Percentiles rank a stretch among this genome's conserved stretches.
Evolutionary conservation across 2,329 filamentous ascomycete species (phyloP).

Genomic region (Colletotrichum sp.): DNA sequence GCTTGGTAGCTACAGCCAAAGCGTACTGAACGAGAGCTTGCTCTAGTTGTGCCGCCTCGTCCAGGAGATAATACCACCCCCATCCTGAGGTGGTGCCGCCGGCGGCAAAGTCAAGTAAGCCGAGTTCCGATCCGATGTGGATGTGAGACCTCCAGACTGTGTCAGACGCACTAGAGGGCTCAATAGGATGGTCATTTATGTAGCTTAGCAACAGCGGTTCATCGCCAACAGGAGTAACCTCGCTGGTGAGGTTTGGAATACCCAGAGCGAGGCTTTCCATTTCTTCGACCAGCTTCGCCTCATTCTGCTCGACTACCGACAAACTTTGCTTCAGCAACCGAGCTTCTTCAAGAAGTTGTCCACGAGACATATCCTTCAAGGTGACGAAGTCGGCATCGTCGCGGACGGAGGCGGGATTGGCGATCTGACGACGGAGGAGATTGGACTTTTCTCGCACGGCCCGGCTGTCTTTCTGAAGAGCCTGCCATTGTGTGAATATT

Average conservation of each 20-base stretch:
- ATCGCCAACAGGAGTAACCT: slow-evolving; percentile 73
- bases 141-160: slow-evolving; percentile 77
- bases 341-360: slow-evolving; percentile 67
- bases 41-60: slow-evolving; percentile 91
- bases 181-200: slow-evolving; percentile 74
- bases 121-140: slow-evolving; percentile 84
- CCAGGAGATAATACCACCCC: slow-evolving; percentile 98
- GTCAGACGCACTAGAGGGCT: slow-evolving; percentile 35
- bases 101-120: slow-evolving; percentile 86
- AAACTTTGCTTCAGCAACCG: slow-evolving; percentile 69
- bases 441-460: slow-evolving; percentile 71
- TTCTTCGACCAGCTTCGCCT: slow-evolving; percentile 64
- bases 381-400: slow-evolving; percentile 43
- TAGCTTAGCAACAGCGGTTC: slow-evolving; percentile 72
- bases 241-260: slow-evolving; percentile 85
- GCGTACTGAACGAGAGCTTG: slow-evolving; percentile 92
- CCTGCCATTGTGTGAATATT: slow-evolving; percentile 63
- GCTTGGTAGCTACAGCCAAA: slow-evolving; percentile 71
- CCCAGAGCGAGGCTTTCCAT: slow-evolving; percentile 78
- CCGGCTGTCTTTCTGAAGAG: slow-evolving; percentile 65
- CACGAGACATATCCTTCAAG: slow-evolving; percentile 43
- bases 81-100: slow-evolving; percentile 86
- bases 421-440: slow-evolving; percentile 61
- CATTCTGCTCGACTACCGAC: slow-evolving; percentile 62
- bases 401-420: slow-evolving; percentile 54